Evolutionary conservation across 768 basidiomycete genomes (phyloP).

Genomic region (Hygrocybe coccinea): DNA sequence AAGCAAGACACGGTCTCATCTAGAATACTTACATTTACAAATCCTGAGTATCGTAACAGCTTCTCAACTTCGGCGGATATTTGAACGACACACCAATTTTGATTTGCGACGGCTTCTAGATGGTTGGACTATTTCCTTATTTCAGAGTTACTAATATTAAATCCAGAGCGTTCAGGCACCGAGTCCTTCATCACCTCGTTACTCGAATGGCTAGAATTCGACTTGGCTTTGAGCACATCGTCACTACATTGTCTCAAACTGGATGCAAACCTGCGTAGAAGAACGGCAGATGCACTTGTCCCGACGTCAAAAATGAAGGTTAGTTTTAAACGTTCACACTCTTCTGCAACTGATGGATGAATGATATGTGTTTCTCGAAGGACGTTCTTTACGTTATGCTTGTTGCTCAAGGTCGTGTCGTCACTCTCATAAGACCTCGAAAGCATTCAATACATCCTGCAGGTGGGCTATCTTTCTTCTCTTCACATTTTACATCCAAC

Average conservation of each 20-base stretch:
- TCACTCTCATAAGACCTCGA: constrained; percentile 83
- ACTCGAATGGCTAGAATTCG: constrained; percentile 63
- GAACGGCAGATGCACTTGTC: constrained; percentile 75
- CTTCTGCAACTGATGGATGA: neutral
- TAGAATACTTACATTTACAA: constrained; percentile 93
- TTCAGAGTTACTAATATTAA: neutral
- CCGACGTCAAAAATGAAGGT: constrained; percentile 80
- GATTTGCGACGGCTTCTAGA: constrained; percentile 74
- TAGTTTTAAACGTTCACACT: constrained; percentile 5
- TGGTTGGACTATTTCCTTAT: constrained; percentile 35
- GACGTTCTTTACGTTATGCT: constrained; percentile 90
- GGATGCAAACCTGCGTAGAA: constrained; percentile 61
- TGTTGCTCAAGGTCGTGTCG: constrained; percentile 68
- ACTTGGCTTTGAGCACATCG: constrained; percentile 77
- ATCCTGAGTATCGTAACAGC: constrained; percentile 87
- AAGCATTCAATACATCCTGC: constrained; percentile 95
- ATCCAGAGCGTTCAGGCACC: constrained; percentile 66
- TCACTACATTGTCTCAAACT: constrained; percentile 78
- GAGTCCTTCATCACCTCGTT: constrained; percentile 76
- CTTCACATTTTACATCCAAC: neutral
- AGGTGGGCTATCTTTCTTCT: constrained; percentile 39
- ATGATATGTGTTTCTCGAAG: constrained; percentile 43
- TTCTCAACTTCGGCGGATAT: constrained; percentile 77
- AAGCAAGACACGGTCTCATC: constrained; percentile 87
- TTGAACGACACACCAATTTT: constrained; percentile 86